phyloP scores from a whole-genome alignment of 169 alveolate species.

The Cyclospora cayetanensis region DNA sequence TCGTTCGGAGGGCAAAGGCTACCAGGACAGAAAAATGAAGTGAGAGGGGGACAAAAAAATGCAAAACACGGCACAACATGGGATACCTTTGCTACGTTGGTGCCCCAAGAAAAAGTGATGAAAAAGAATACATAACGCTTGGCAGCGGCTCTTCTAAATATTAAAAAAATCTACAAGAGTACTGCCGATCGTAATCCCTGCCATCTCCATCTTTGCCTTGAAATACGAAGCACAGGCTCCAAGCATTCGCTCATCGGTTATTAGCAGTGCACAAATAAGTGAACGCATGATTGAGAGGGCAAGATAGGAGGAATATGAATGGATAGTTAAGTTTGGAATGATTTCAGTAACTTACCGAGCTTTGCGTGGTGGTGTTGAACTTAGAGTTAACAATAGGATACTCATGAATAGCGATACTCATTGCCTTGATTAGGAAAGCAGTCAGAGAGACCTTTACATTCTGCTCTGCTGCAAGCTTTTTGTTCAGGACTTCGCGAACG shows the following conservation, averaged over 20 bases:
- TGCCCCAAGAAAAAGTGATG: no score
- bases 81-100: no score
- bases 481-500: conserved; percentile 8
- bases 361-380: conserved; percentile 72
- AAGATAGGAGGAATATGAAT: no score
- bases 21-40: not conserved
- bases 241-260: not conserved
- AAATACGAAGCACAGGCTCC: not conserved
- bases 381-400: conserved; percentile 91
- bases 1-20: not conserved
- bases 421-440: conserved; percentile 91
- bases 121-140: no score
- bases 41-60: not conserved
- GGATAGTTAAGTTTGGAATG: no score
- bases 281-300: not conserved
- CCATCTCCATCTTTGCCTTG: no score
- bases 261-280: not conserved
- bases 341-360: conserved; percentile 54
- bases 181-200: no score
- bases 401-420: conserved; percentile 87
- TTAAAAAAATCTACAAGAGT: no score
- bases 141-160: no score
- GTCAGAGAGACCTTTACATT: conserved; percentile 86
- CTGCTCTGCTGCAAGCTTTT: conserved; percentile 40
- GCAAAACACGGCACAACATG: not conserved